Base-by-base conservation (phyloP, 306 rosid genomes). In the Dryas alaskensis region DNA sequence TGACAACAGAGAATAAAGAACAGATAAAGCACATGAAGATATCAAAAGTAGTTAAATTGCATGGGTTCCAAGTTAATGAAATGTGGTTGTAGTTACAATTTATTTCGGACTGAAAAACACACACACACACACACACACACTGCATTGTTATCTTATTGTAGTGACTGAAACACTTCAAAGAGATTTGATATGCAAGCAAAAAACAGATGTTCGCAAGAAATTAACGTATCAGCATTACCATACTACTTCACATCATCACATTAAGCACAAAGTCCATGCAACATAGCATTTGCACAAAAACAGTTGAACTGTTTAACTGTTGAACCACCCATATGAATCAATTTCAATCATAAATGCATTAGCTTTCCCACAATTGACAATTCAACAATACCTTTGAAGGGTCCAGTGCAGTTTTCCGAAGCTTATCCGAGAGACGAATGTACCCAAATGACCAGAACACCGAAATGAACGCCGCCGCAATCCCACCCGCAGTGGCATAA, bases 371-470 rank as follows among this genome's bases (percentile, higher is more conserved):
- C 25, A 9, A 5, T 8, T 13, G 27, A 53, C 51, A 54, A 19
- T 19, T 53, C 14, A 43, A 40, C 31, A 70, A n/a, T 75, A 92
- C 99, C 99, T 95, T 95, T 40, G 97, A 72, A 50, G 98, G 99
- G 2, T 90, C 86, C 67, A 81, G 90, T 31, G 93, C 93, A 78
- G 97, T 92, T 76, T 51, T 85, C 40, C 82, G 76, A 60, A 95
- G 99, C 89, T 60, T 95, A 8, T 92, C 98, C 11, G 99, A 86
- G 6, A 95, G 98, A 42, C 99, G 89, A 73, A 95, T 90, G 77
- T 95, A 95, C 5, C 99, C 98, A 62, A 95, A 95, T 13, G 98
- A 95, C 98, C 98, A 95, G 73, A 95, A 95, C 75, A 95, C 97
- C 0, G 98, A 95, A 67, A 95, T 79, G 86, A 95, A 95, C 0